Base-by-base conservation (phyloP, 108 stramenopile genomes). In the Nitzschia sp. region DNA sequence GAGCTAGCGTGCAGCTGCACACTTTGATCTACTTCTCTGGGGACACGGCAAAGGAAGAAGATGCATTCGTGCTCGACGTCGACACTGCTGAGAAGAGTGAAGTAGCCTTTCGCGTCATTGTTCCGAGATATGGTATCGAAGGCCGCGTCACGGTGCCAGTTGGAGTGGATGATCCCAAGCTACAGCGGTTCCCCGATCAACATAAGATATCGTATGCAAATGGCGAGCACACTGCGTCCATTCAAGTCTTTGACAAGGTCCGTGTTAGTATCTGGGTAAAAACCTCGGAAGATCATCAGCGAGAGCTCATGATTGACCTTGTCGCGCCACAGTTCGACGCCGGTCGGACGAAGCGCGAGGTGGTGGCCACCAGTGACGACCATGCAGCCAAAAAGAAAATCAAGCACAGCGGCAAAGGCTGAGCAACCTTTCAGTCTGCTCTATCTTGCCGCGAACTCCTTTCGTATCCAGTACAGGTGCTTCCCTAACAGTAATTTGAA, bases 71-170 rank as follows among this genome's bases (percentile, higher is more conserved):
- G 9, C 74, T 98, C 53, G 90, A 94, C 77, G 89, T 98, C 0
- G 83, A 87, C 31, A 89, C 86, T 9, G 67, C 65, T 24, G 75
- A 82, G 36, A 80, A 67, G 24, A 73, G 75, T 21, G 84, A 85
- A 23, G 91, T 87, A 29, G 82, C 85, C 15, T 74, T 98, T 29
- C 77, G 70, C 4, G 97, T 99, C 25, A 93, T 99, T 61, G 97
- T 99, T 23, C 98, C 97, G 3, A 76, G 94, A 36, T 99, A 95
- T 80, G 99, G 99, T n/a, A 97, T 99, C 57, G 99, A 99, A 83
- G 98, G 97, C 15, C 71, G 82, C 17, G 86, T 97, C 29, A 62
- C 72, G 19, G 60, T 97, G 27, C 55, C 87, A 1, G 63, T 86
- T 29, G 66, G 81, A 3, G 56, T 36, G 0, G 74, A 88, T 33